These are phyloP conservation scores for Talaromyces stipitatus DNA, from an alignment of 495 filamentous ascomycete genomes.

Conservation along the genomic window DNA sequence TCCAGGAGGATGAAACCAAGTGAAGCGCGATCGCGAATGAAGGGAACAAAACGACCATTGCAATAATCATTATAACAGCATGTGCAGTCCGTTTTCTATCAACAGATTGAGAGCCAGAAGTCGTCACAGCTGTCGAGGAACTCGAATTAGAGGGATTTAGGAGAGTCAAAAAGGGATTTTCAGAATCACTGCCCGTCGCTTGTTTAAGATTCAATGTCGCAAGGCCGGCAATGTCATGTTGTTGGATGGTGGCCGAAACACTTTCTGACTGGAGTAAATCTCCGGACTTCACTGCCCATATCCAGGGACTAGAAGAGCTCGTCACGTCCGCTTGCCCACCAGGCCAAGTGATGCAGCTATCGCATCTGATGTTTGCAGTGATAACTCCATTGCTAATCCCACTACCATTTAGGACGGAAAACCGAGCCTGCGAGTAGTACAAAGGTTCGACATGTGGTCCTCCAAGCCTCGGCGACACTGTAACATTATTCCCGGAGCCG, in stretches of 20 bases:
- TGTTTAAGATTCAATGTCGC: constrained; percentile 50
- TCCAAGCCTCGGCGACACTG: constrained; percentile 50
- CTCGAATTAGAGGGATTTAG: neutral
- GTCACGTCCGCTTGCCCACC: constrained; percentile 37
- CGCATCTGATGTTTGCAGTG: constrained; percentile 51
- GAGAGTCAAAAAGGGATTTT: constrained; percentile 50
- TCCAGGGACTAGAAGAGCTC: constrained; percentile 41
- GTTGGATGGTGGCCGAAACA: constrained; percentile 33
- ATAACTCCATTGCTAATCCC: constrained; percentile 47
- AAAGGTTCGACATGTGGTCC: constrained; percentile 39
- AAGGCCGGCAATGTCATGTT: constrained; percentile 44
- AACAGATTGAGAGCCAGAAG: neutral
- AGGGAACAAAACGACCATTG: constrained; percentile 42
- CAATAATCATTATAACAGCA: constrained; percentile 30
- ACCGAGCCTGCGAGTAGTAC: constrained; percentile 32
- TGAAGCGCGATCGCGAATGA: constrained; percentile 38
- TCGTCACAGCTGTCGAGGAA: neutral
- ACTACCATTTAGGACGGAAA: constrained; percentile 49
- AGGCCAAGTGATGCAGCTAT: constrained; percentile 46
- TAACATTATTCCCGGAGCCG: constrained; percentile 51
- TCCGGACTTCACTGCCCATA: constrained; percentile 55
- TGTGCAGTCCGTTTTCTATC: constrained; percentile 25
- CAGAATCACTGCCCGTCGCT: constrained; percentile 44
- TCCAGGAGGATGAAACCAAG: constrained; percentile 11
- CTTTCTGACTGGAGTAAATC: constrained; percentile 43